Base-by-base conservation (phyloP, 306 rosid genomes). In the Malus fusca region DNA sequence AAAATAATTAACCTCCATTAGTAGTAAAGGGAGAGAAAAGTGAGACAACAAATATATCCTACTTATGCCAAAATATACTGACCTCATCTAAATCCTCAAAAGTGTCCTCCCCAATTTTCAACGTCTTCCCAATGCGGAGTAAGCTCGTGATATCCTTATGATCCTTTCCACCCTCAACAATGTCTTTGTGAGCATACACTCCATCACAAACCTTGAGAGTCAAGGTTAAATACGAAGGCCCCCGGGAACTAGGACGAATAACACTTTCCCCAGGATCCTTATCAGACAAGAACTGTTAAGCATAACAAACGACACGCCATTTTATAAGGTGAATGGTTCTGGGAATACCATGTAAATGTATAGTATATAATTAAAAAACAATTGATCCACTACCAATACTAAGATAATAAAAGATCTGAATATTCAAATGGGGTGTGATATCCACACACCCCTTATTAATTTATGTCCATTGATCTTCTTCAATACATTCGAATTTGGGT, bases 11-110 rank as follows among this genome's bases (percentile, higher is more conserved):
- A 55, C 65, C 17, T 10, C 15, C 51, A 55, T 33, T 60, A 21
- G 33, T 35, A 33, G 19, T 30, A 71, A 13, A 46, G 6, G 0
- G 15, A 3, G 52, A 72, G 42, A 22, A 30, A 58, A 43, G 43
- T 19, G 56, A 9, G 56, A 58, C 68, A 17, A 10, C 18, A 23
- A 25, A 22, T 31, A 53, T 8, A 35, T 55, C 21, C 21, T 40
- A 42, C 28, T 40, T 37, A 30, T 42, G 15, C 22, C 11, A 42
- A 37, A 9, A 42, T 48, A 74, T 31, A 75, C 89, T 79, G 40
- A 95, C 99, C 97, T 95, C 99, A 69, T 95, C 99, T 78, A 95
- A 83, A 84, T 95, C 99, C 86, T 95, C 99, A 77, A 95, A 95
- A 74, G 97, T 92, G 87, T 95, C 99, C 77, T 95, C 99, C 65